Base-by-base conservation (phyloP, 208 protist genomes). In the Leishmania turanica region DNA sequence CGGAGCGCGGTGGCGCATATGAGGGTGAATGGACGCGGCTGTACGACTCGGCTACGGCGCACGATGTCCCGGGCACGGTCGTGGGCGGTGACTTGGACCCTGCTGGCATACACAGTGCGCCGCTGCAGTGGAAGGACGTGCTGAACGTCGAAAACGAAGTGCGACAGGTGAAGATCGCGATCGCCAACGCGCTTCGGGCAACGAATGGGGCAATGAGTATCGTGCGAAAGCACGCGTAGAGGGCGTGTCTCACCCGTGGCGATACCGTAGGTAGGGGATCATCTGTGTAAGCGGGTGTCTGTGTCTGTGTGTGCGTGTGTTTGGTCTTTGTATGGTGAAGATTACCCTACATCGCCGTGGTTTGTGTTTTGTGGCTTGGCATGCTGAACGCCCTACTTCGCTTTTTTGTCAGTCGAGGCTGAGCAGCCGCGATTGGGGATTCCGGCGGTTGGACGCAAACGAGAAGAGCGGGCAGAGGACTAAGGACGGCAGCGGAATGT, bases 121-220 rank as follows among this genome's bases (percentile, higher is more conserved):
- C 80, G 40, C 77, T 66, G 74, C 81, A 80, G 60, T 91, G 90
- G 83, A 79, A 84, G 24, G 85, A 88, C 34, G 88, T 93, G 66
- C 69, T 93, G 19, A 74, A 80, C 72, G 77, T 95, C 58, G 93
- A 96, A 82, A 88, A 88, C 49, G 80, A 91, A n/a, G 77, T 96
- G 53, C 91, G 92, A 1, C 88, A 90, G 77, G 76, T 95, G 49
- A 97, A 95, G 79, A 91, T 97, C 66, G 86, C 89, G 40, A 90
- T 96, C 9, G 92, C 92, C 45, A 97, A 97, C 74, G 90, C 92
- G 15, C 76, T 95, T 51, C 90, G 89, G 34, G 88, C 89, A 3
- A 86, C 89, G 37, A 88, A 81, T 34, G 73, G 72, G 51, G 82
- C 80, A 19, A 86, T 71, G 37, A 31, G 62, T 21, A 34, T 79